phyloP scores from a whole-genome alignment of 257 asterid species.

The Solanum rostratum region DNA sequence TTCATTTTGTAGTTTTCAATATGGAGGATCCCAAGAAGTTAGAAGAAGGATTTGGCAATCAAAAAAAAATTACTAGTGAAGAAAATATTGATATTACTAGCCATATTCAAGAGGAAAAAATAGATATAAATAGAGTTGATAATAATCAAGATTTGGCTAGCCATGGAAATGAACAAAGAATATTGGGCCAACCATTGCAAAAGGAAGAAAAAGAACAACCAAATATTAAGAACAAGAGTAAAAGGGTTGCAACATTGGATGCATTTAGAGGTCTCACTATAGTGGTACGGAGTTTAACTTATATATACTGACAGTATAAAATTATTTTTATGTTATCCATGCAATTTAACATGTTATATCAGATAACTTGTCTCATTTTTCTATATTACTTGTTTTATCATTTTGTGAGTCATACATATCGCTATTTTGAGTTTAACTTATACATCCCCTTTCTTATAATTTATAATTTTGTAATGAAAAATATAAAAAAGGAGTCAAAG shows the following conservation, averaged over 20 bases:
- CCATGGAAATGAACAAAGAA: background rate
- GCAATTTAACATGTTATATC: background rate
- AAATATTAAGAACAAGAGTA: conserved; percentile 26
- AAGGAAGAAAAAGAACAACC: conserved; percentile 21
- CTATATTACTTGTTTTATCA: background rate
- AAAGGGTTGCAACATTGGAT: conserved; percentile 66
- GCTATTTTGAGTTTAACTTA: background rate
- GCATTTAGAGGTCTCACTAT: conserved; percentile 80
- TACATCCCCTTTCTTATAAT: background rate
- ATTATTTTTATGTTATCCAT: background rate
- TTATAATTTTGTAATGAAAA: background rate
- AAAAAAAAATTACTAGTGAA: background rate
- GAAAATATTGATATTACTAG: background rate
- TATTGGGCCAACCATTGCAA: background rate
- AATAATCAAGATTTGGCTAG: background rate
- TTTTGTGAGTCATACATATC: background rate
- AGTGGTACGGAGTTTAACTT: conserved; percentile 30
- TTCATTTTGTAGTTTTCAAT: background rate
- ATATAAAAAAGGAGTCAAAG: no score
- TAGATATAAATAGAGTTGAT: background rate
- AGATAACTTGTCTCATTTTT: background rate
- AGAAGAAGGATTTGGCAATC: conserved; percentile 35
- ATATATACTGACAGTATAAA: background rate
- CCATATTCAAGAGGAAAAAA: background rate
- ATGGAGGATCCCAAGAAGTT: conserved; percentile 41